Conservation (phyloP, 768 basidiomycete species). For the Cystofilobasidium ferigula region DNA sequence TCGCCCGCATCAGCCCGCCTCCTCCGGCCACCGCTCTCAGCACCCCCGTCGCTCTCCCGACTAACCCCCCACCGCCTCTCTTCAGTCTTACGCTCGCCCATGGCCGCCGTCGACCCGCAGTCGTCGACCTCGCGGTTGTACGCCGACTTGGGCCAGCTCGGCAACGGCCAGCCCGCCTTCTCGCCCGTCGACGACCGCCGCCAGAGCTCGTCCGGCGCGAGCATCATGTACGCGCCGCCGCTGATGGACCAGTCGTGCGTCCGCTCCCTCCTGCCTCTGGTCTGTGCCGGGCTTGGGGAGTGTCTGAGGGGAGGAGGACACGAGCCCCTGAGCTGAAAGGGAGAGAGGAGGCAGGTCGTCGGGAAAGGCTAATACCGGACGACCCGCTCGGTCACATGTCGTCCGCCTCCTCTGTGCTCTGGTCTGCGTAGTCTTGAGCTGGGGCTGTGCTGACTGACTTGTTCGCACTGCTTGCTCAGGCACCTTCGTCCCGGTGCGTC, state of each 20-base stretch:
- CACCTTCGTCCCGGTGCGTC: constrained; percentile 86
- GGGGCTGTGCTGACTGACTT: not conserved
- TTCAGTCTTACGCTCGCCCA: not conserved
- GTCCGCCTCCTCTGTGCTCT: no score
- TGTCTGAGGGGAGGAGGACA: not conserved
- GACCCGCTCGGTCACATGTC: no score
- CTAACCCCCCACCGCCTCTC: no score
- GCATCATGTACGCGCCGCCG: constrained; percentile 16
- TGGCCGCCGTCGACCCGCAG: not conserved
- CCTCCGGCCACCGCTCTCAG: no score
- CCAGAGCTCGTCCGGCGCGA: constrained; percentile 17
- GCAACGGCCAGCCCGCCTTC: not conserved
- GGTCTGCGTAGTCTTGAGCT: no score
- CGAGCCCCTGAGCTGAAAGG: not conserved
- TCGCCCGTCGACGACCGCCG: constrained; percentile 3
- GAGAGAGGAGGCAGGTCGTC: not conserved
- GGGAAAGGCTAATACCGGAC: not conserved
- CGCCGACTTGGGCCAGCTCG: not conserved
- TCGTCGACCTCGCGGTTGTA: not conserved
- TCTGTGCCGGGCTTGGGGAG: not conserved
- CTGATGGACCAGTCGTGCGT: constrained; percentile 25
- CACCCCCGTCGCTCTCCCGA: no score
- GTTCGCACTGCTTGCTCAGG: not conserved
- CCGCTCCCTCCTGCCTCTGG: not conserved
- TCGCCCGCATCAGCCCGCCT: no score